Conservation (phyloP, 495 filamentous ascomycete species). For the Neurospora sp. region DNA sequence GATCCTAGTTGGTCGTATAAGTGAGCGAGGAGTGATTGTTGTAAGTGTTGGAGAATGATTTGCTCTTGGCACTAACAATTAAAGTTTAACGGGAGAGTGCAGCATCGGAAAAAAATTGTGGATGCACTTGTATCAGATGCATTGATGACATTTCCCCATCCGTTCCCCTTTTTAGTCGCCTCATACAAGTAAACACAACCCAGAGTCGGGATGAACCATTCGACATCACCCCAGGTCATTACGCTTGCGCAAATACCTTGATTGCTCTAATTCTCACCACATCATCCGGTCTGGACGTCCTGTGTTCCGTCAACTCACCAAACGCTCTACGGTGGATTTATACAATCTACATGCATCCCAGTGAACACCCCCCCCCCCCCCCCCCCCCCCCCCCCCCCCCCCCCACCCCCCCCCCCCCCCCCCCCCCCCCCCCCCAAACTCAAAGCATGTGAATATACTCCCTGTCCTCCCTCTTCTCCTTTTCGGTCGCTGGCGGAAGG, state of each 20-base stretch:
- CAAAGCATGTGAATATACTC: constrained; percentile 84
- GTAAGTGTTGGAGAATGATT: not conserved
- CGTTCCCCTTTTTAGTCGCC: not conserved
- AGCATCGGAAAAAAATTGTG: not conserved
- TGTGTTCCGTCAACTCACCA: not conserved
- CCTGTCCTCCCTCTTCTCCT: constrained; percentile 87
- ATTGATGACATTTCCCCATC: not conserved
- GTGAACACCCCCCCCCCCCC: not conserved
- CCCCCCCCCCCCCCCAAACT: not conserved
- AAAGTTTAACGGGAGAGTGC: not conserved
- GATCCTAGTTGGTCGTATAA: not conserved
- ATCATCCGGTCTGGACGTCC: not conserved
- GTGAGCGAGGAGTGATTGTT: not conserved
- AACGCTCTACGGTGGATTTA: not conserved
- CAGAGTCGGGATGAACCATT: not conserved
- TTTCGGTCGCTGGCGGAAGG: constrained; percentile 85
- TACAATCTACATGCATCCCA: not conserved
- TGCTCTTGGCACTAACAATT: not conserved
- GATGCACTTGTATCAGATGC: not conserved
- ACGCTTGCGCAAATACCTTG: not conserved
- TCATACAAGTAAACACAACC: not conserved
- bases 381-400: not conserved
- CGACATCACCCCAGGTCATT: not conserved
- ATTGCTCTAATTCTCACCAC: not conserved
- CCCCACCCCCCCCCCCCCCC: not conserved